Evolutionary conservation across 805 yeast species (phyloP).

Genomic region (Aciculoconidium aculeatum): DNA sequence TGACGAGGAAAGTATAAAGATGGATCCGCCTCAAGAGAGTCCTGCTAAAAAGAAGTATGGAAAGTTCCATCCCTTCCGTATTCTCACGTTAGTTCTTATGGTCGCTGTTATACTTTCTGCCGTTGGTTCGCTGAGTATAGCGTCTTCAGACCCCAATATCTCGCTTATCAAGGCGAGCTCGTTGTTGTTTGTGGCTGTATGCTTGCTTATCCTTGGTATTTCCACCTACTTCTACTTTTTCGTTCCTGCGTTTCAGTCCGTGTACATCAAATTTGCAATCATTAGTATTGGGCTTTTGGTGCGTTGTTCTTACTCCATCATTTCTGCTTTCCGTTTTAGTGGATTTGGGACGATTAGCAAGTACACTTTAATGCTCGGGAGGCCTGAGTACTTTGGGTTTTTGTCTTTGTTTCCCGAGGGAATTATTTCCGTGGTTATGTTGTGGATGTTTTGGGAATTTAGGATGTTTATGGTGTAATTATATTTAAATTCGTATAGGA

Average conservation of each 20-base stretch:
- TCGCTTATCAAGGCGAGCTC: conserved; percentile 2
- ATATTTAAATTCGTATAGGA: too few species aligned
- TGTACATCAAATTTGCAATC: neutral
- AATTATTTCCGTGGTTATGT: conserved; percentile 1
- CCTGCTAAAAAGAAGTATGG: neutral
- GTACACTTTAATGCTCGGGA: conserved; percentile 2
- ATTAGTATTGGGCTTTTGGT: conserved; percentile 1
- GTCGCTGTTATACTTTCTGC: conserved; percentile 2
- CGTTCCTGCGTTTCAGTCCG: neutral
- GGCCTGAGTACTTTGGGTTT: conserved; percentile 2
- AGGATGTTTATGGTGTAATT: too few species aligned
- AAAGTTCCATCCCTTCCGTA: conserved; percentile 1
- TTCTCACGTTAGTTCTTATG: conserved; percentile 3
- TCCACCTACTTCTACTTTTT: neutral
- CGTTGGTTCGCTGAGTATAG: conserved; percentile 1
- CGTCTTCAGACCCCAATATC: conserved; percentile 1
- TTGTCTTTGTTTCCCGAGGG: conserved; percentile 3
- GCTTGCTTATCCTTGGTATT: conserved; percentile 1
- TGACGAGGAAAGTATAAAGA: conserved; percentile 1
- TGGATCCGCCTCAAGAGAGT: too few species aligned
- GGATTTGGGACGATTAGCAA: conserved; percentile 1
- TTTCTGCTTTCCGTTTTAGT: conserved; percentile 1
- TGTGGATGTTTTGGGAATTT: too few species aligned
- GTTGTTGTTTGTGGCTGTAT: conserved; percentile 1
- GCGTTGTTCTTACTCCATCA: conserved; percentile 1